Evolutionary conservation across 768 basidiomycete species (phyloP), one percentile per base, ranked within the genome.

Genomic region (Boletellus sp.): DNA sequence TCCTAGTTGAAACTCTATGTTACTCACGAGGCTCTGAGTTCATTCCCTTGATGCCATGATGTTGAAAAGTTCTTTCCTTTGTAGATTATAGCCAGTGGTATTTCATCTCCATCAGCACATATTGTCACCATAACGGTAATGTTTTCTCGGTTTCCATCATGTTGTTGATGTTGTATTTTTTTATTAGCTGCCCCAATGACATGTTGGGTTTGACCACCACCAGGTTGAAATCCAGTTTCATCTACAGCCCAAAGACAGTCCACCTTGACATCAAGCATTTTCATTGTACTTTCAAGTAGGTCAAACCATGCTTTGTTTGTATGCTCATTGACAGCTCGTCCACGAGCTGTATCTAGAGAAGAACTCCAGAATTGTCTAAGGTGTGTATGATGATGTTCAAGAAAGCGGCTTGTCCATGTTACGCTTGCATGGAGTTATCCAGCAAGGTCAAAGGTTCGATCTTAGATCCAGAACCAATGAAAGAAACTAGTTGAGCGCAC

Each of bases 31-130:
- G 63, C 56, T n/a, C 55, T 42, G 3, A 52, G 4, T 6, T n/a
- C 7, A 45, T 63, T 63, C 9, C 49, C 52, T 46, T 65, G 50
- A 13, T 58, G 51, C 60, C 64, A 66, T 9, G 38, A 37, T 5
- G 32, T 57, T 23, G 11, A 49, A 23, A 76, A 62, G 1, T n/a
- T 19, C 9, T 62, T 33, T 0, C 58, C 64, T 17, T 65, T 60
- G 9, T 53, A 50, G 10, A 62, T 75, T 0, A 76, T 65, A 11
- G 68, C 55, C 4, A 76, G 78, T 1, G 64, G 59, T 0, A 67
- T 48, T 0, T 56, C 37, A 2, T 69, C 69, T 0, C 77, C 74
- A 60, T 74, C 69, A 0, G 69, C 70, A 56, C 74, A 73, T 19
- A 78, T 77, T 3, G 71, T 73, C 0, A 69, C 63, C 40, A 78